phyloP scores from a whole-genome alignment of 1,139 yeast species.

The Lipomyces yarrowii region DNA sequence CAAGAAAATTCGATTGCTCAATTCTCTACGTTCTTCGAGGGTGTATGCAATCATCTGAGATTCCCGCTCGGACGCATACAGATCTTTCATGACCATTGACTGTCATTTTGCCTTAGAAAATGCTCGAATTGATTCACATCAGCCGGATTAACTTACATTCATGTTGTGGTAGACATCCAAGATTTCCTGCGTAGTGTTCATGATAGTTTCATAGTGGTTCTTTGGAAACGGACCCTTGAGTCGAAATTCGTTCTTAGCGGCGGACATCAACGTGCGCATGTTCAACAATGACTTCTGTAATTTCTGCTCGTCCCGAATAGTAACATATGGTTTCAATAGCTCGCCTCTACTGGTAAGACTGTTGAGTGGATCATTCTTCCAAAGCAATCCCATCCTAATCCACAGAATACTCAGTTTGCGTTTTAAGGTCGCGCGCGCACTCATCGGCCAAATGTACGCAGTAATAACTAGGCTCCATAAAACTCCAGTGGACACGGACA shows the following conservation, averaged over 20 bases:
- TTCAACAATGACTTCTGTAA: slow-evolving; percentile 61
- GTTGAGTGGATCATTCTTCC: slow-evolving; percentile 65
- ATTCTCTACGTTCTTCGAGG: slow-evolving; percentile 20
- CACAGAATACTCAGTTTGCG: slow-evolving; percentile 68
- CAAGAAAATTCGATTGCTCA: slow-evolving; percentile 26
- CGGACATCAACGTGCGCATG: slow-evolving; percentile 59
- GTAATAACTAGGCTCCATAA: slow-evolving; percentile 75
- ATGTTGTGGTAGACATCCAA: slow-evolving; percentile 56
- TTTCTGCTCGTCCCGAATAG: slow-evolving; percentile 24
- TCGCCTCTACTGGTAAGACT: slow-evolving; percentile 15
- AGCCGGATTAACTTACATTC: slow-evolving; percentile 33
- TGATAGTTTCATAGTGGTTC: slow-evolving; percentile 53
- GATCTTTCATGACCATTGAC: slow-evolving; percentile 21
- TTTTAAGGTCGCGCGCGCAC: slow-evolving; percentile 70
- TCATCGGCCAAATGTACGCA: slow-evolving; percentile 57
- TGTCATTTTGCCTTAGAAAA: background rate
- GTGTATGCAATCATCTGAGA: slow-evolving; percentile 23
- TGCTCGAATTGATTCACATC: background rate
- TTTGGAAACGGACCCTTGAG: slow-evolving; percentile 73
- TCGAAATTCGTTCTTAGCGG: slow-evolving; percentile 76
- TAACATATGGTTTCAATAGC: slow-evolving; percentile 26
- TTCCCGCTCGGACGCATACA: slow-evolving; percentile 10
- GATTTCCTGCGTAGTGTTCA: slow-evolving; percentile 63
- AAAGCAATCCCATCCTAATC: slow-evolving; percentile 78
- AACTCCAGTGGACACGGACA: slow-evolving; percentile 73